Conservation (phyloP, 805 yeast species). For the Priceomyces medius region DNA sequence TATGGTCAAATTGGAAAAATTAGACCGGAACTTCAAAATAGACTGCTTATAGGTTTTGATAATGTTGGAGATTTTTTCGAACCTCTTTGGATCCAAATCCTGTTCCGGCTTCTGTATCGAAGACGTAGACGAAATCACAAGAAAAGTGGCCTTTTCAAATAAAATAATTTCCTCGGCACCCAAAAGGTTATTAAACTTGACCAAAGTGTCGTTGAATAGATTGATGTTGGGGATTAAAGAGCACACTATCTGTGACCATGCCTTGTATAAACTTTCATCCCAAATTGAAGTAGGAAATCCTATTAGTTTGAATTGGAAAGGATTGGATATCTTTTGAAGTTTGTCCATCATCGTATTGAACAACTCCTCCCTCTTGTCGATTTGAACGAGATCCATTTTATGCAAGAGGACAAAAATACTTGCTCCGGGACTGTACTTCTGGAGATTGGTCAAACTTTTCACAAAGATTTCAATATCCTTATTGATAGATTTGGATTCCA, state of each 20-base stretch:
- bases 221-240: conserved; percentile 91
- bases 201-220: conserved; percentile 70
- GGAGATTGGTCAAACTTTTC: conserved; percentile 76
- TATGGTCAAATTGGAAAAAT: conserved; percentile 72
- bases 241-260: conserved; percentile 96
- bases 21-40: conserved; percentile 81
- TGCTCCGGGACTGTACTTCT: conserved; percentile 84
- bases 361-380: conserved; percentile 79
- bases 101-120: conserved; percentile 31
- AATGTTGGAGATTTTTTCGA: conserved; percentile 90
- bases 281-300: conserved; percentile 96
- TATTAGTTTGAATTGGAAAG: conserved; percentile 59
- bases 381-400: conserved; percentile 93
- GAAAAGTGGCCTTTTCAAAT: conserved; percentile 90
- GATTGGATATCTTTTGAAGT: conserved; percentile 69
- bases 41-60: conserved; percentile 94
- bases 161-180: conserved; percentile 88
- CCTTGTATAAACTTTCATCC: conserved; percentile 94
- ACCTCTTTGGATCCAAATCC: conserved; percentile 79
- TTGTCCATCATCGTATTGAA: conserved; percentile 83
- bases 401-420: conserved; percentile 89
- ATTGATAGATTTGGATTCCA: conserved; percentile 84
- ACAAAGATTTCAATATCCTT: conserved; percentile 92
- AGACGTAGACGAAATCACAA: conserved; percentile 68
- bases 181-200: conserved; percentile 67